Evolutionary conservation across 2,329 filamentous ascomycete genomes (phyloP).

Genomic region (Chaetomium globosum): DNA sequence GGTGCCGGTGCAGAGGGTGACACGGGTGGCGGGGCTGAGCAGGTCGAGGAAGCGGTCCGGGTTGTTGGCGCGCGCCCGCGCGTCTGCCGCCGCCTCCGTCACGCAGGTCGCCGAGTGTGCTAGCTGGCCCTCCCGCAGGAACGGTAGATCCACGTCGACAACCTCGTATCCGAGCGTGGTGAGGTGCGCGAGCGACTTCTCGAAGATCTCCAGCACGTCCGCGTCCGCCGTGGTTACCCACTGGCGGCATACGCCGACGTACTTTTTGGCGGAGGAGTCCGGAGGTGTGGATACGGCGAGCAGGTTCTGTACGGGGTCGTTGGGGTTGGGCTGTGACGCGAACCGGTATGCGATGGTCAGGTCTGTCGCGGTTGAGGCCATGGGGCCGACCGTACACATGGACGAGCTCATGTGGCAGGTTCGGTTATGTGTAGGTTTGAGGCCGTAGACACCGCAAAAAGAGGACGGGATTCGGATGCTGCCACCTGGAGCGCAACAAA

Average conservation of each 20-base stretch:
- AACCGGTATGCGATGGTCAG: constrained; percentile 80
- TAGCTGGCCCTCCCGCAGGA: constrained; percentile 69
- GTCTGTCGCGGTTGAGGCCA: constrained; percentile 75
- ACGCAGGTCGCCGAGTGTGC: constrained; percentile 80
- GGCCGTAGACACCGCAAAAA: constrained; percentile 79
- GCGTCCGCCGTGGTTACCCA: constrained; percentile 73
- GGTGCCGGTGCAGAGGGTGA: constrained; percentile 67
- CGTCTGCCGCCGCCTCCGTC: constrained; percentile 62
- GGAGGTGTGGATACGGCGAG: constrained; percentile 63
- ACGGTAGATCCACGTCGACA: constrained; percentile 67
- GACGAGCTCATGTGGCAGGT: constrained; percentile 59
- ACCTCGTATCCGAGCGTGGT: constrained; percentile 52
- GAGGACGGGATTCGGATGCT: constrained; percentile 72
- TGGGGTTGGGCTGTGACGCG: constrained; percentile 72
- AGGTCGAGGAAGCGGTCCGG: constrained; percentile 54
- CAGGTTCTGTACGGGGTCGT: constrained; percentile 59
- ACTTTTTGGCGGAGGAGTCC: constrained; percentile 52
- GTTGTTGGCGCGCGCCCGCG: constrained; percentile 49
- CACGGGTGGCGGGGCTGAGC: constrained; percentile 67
- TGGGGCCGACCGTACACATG: constrained; percentile 69
- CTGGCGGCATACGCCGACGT: constrained; percentile 69
- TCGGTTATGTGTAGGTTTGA: constrained; percentile 77
- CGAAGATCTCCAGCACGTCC: constrained; percentile 63
- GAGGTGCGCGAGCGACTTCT: constrained; percentile 63
- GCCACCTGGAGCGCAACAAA: constrained; percentile 51